phyloP scores from a whole-genome alignment of 352 stramenopile species.

The Pythium brassicae region DNA sequence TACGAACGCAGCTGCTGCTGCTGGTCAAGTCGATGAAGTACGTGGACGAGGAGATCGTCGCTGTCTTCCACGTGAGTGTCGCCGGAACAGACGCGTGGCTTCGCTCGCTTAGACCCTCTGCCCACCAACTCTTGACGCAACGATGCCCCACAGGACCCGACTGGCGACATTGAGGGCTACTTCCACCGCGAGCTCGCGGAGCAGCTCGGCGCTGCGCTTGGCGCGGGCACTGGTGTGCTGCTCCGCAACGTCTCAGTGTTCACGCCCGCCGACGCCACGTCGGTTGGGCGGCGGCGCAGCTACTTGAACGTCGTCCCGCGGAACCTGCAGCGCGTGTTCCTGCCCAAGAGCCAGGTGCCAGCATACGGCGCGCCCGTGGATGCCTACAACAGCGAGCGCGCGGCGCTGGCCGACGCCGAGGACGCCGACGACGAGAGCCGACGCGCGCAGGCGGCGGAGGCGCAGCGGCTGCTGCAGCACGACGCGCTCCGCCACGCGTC shows the following conservation, averaged over 20 bases:
- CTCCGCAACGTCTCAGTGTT: conserved; percentile 72
- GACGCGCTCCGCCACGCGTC: conserved; percentile 52
- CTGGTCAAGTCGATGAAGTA: conserved; percentile 81
- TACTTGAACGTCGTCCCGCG: conserved; percentile 72
- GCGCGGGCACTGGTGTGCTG: conserved; percentile 42
- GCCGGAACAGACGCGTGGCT: background rate
- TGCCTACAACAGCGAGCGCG: conserved; percentile 38
- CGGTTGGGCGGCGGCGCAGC: conserved; percentile 39
- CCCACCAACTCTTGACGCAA: no score
- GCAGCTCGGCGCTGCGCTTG: conserved; percentile 51
- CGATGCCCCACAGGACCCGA: conserved; percentile 47
- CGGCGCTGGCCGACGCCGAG: conserved; percentile 28
- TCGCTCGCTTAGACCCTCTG: background rate
- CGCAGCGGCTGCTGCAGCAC: conserved; percentile 36
- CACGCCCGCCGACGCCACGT: conserved; percentile 42
- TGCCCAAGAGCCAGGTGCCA: conserved; percentile 21
- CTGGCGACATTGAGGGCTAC: conserved; percentile 73
- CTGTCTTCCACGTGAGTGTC: conserved; percentile 61
- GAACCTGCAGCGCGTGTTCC: conserved; percentile 60
- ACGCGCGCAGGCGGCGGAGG: conserved; percentile 17
- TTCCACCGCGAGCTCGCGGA: conserved; percentile 80
- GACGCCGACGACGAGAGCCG: conserved; percentile 18
- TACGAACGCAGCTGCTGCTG: conserved; percentile 50
- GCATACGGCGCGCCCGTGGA: conserved; percentile 32
- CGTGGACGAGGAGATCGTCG: conserved; percentile 79